Base-by-base conservation (phyloP, 2,329 filamentous ascomycete species). In the Phialocephala sp. region DNA sequence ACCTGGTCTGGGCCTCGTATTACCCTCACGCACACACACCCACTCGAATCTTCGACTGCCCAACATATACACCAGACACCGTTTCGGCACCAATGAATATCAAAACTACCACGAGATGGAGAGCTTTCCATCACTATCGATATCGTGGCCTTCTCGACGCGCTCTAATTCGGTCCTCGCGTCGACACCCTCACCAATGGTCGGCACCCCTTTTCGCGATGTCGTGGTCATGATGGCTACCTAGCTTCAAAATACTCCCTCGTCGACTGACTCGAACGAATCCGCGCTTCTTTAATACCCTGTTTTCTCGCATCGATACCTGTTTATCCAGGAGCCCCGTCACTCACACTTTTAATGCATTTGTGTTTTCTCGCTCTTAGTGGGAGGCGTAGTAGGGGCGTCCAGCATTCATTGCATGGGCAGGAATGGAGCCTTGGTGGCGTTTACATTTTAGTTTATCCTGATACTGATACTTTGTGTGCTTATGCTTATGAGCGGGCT, bases 1-100 rank as follows among this genome's bases (percentile, higher is more conserved):
- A 56, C 68, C 66, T 62, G 50, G 50, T 56, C 60, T 32, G 43
- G 36, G 65, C 65, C 66, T 71, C 69, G 69, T 69, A 70, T 69
- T 67, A 43, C 65, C 60, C 69, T 71, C 69, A 71, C 69, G n/a
- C n/a, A 66, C 66, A 66, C 65, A 58, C 66, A 66, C 43, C 50
- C 45, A 36, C 32, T 60, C 58, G 15, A 43, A 32, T 32, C 3
- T 3, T 32, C 27, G 27, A 32, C 63, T 64, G 58, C 66, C 57
- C 63, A 64, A 62, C 63, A 61, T 68, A 43, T 64, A 39, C 39
- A 50, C 37, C 18, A 27, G 27, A 32, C 27, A 32, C 27, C 27
- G 36, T n/a, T 27, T 27, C 35, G 52, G 52, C 39, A 62, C 50
- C 63, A 63, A 39, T 24, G 52, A 15, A 56, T 50, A 43, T 36